These are phyloP conservation scores for Limonium bicolor DNA, from an alignment of 148 eudicot species.

Conservation along the genomic window DNA sequence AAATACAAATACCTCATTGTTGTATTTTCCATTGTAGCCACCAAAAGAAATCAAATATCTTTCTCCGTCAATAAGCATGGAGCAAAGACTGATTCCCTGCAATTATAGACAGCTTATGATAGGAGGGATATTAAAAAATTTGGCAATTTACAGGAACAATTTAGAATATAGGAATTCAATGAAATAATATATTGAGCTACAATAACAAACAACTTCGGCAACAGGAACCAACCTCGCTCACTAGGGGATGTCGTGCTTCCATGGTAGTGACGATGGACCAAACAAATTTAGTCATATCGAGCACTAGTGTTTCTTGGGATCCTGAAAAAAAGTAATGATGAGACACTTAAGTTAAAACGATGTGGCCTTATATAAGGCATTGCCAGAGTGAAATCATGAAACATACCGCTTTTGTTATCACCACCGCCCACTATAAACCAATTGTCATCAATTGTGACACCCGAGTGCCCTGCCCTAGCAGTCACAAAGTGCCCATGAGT, in stretches of 20 bases:
- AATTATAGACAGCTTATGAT: too few relatives aligned
- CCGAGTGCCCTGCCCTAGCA: constrained; percentile 91
- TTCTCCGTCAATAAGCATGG: constrained; percentile 42
- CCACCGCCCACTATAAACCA: constrained; percentile 96
- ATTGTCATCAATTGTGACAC: constrained; percentile 50
- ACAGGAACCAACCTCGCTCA: constrained; percentile 67
- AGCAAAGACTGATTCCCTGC: constrained; percentile 82
- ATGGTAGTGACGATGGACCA: constrained; percentile 50
- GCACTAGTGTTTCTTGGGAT: constrained; percentile 54
- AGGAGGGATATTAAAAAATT: too few relatives aligned
- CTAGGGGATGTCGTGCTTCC: constrained; percentile 68
- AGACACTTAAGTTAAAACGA: constrained; percentile 1
- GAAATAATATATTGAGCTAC: too few relatives aligned
- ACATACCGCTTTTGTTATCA: constrained; percentile 75
- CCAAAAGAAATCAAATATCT: constrained; percentile 74
- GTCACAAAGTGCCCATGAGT: constrained; percentile 55
- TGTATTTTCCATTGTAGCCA: constrained; percentile 90
- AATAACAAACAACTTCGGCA: constrained; percentile 6
- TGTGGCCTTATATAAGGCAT: neutral
- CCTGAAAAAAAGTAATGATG: constrained; percentile 30
- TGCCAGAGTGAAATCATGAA: neutral
- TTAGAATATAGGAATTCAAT: too few relatives aligned
- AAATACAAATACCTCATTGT: constrained; percentile 99
- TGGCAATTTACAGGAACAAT: too few relatives aligned
- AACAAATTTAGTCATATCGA: constrained; percentile 72